Percentiles rank a stretch among this genome's conserved stretches.
Evolutionary conservation across 1,284 basidiomycete species (phyloP).

Genomic region (Neonothopanus nambi): DNA sequence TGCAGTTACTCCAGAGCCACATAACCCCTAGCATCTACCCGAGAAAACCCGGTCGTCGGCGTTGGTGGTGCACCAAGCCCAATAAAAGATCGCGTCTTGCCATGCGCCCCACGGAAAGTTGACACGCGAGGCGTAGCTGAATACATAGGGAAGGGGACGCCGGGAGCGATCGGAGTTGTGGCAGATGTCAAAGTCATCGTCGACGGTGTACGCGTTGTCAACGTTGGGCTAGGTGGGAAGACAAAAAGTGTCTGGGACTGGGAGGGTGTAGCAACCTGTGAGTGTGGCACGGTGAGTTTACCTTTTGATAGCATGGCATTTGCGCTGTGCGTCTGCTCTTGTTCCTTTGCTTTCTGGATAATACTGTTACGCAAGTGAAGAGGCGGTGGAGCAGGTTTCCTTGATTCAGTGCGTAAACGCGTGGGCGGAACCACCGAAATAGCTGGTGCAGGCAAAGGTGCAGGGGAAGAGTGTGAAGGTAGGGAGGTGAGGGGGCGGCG

Average conservation of each 20-base stretch:
- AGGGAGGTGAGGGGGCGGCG: not conserved
- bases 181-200: constrained; percentile 71
- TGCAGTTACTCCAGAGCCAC: constrained; percentile 49
- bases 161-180: constrained; percentile 40
- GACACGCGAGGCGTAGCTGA: constrained; percentile 69
- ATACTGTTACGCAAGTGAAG: constrained; percentile 46
- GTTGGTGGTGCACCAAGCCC: constrained; percentile 64
- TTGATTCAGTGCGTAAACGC: constrained; percentile 52
- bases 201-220: constrained; percentile 62
- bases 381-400: constrained; percentile 54
- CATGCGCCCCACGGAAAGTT: constrained; percentile 57
- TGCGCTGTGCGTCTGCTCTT: constrained; percentile 17
- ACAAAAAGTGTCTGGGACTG: constrained; percentile 83
- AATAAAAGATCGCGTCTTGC: constrained; percentile 70
- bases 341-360: constrained; percentile 28
- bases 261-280: constrained; percentile 42
- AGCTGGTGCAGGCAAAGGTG: constrained; percentile 6
- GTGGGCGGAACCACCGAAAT: constrained; percentile 29
- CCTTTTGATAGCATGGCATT: constrained; percentile 19
- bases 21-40: constrained; percentile 78
- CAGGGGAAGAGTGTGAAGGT: constrained; percentile 4
- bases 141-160: constrained; percentile 57
- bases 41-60: constrained; percentile 80
- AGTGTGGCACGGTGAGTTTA: constrained; percentile 10
- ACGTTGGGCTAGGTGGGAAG: constrained; percentile 77